Base-by-base conservation (phyloP, 2,329 filamentous ascomycete genomes). In the Penicillium sp. region DNA sequence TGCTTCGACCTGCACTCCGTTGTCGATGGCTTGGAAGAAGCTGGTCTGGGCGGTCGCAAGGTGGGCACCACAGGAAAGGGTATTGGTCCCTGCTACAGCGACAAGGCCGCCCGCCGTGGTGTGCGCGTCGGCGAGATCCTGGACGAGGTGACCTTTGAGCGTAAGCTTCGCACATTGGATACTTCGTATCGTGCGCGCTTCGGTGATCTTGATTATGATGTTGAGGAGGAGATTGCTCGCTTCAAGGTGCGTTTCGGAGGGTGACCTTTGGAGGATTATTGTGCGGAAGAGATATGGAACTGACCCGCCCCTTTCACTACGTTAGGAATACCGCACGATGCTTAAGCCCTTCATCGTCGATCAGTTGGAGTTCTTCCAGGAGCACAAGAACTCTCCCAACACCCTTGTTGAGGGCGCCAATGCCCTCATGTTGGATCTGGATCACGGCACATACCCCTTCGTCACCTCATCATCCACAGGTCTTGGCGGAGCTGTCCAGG, bases 321-420 rank as follows among this genome's bases (percentile, higher is more conserved):
- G 9, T 43, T 35, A 67, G 67, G 65, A 69, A 58, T 67, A 67
- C 60, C 68, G 66, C 47, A 62, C 60, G 48, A 61, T 60, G 38
- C 61, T 70, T 35, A 60, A 60, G 46, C 68, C 66, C 12, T 66
- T 67, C 56, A 62, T 73, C 45, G 64, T 71, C 51, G 69, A 73
- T 51, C 69, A 70, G 48, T 70, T 81, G 45, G 73, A 76, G 39
- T 73, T 82, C 49, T 69, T 81, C 43, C 72, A 76, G 53, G 74
- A 75, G 48, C 76, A 78, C 42, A 76, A 80, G 61, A 71, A 76
- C 55, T 72, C 72, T 39, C 69, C 75, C 40, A 75, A 76, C 56
- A 81, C 81, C 52, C 73, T 84, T 5, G 76, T 84, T 26, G 81
- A 84, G 65, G 81, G 80, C 43, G 80, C 81, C 43, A 83, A 84